phyloP scores from a whole-genome alignment of 208 protist genomes.

The Porcisia hertigi region DNA sequence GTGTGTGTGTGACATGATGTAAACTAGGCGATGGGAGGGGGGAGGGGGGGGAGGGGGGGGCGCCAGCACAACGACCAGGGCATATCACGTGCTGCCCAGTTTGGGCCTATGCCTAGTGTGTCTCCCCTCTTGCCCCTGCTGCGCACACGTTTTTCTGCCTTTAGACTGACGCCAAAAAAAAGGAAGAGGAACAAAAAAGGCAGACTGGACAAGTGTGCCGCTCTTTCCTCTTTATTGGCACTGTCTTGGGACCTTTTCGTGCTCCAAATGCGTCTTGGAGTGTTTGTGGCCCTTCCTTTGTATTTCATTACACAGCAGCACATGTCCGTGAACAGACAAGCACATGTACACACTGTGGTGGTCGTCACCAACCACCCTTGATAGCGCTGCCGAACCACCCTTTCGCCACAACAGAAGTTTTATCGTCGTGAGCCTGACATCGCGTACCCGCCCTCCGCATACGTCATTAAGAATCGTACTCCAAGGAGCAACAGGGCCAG shows the following conservation, averaged over 20 bases:
- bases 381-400: background rate
- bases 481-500: background rate
- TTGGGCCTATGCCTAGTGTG: background rate
- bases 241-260: background rate
- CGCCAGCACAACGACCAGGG: background rate
- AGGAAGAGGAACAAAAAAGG: background rate
- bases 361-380: background rate
- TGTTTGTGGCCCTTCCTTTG: background rate
- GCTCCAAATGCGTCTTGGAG: background rate
- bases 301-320: conserved; percentile 5
- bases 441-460: background rate
- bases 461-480: background rate
- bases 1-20: background rate
- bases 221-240: background rate
- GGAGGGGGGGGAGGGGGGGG: background rate
- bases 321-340: background rate
- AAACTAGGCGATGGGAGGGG: background rate
- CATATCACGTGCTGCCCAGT: background rate
- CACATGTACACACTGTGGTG: background rate
- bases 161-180: background rate
- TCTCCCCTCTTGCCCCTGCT: background rate
- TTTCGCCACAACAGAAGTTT: background rate
- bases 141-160: background rate
- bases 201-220: background rate
- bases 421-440: background rate